Evolutionary conservation across 495 filamentous ascomycete species (phyloP), one percentile per base, ranked within the genome.

Genomic region (Chaetomium cochliodes): DNA sequence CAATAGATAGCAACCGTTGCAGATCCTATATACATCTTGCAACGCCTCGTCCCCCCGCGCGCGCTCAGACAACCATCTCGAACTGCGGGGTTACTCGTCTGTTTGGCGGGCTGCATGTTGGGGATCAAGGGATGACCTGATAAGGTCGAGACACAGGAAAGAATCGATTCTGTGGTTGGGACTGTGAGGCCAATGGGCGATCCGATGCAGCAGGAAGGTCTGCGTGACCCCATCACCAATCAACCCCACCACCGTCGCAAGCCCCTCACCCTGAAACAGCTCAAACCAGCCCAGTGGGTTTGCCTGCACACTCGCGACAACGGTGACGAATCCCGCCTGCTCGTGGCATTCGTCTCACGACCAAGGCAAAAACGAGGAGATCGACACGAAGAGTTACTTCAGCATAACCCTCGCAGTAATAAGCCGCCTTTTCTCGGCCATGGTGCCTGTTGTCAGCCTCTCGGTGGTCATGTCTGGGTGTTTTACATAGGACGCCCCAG

Each of bases 1-100:
- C 47, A 42, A 49, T 61, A 52, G 30, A 60, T 53, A 51, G 46
- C 25, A 37, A 44, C 58, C 28, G 46, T 12, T 61, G 58, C 42
- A 51, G 59, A 61, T 61, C 46, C 59, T 52, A 39, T 61, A 23
- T 52, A 52, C 8, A n/a, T 61, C 58, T 33, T 33, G 58, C 58
- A 49, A 46, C 8, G 22, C 58, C 8, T 44, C 13, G 9, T 13
- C 37, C 3, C 28, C 28, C 20, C 18, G 9, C 58, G 46, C 46
- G 41, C 57, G 57, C 42, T 30, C 57, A 33, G 42, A 59, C 44
- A 59, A 18, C 57, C 23, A 33, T n/a, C 57, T 49, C 33, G 39
- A n/a, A 22, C 57, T 59, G 57, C 57, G 57, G 55, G 57, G 57
- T 49, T 49, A 23, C 18, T 15, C 42, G 23, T 59, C 42, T 11